Conservation (phyloP, 768 basidiomycete genomes). For the Obba rivulosa region DNA sequence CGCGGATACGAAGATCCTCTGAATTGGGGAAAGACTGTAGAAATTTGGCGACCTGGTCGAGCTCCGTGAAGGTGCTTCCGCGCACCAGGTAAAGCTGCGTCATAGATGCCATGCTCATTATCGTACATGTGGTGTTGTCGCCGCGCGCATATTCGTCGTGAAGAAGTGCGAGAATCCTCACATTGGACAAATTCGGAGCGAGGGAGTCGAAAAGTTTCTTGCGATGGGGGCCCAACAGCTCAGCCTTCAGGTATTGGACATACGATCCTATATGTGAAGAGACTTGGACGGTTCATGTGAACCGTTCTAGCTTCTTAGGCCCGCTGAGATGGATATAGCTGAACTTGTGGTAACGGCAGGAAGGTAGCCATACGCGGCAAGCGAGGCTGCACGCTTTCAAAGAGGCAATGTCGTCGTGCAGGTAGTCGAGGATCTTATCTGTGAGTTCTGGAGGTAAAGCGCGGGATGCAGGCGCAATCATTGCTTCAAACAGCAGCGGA, state of each 20-base stretch:
- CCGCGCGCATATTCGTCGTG: conserved; percentile 3
- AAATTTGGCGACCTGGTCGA: conserved; percentile 19
- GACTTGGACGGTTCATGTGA: conserved; percentile 12
- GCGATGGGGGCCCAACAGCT: neutral
- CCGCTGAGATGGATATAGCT: conserved; percentile 8
- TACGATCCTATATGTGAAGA: conserved; percentile 16
- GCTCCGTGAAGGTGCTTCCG: conserved; percentile 17
- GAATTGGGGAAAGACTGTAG: conserved; percentile 17
- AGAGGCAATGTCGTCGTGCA: conserved; percentile 5
- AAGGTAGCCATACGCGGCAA: conserved; percentile 9
- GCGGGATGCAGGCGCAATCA: too few relatives aligned
- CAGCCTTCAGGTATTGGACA: conserved; percentile 14
- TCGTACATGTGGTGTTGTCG: neutral
- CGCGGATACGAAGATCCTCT: conserved; percentile 11
- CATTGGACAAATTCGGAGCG: conserved; percentile 6
- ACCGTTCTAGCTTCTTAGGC: conserved; percentile 1
- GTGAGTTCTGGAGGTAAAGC: conserved; percentile 33
- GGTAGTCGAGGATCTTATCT: conserved; percentile 17
- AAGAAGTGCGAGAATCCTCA: conserved; percentile 7
- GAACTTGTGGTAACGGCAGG: conserved; percentile 12
- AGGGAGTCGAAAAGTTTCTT: conserved; percentile 1
- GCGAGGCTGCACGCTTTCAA: conserved; percentile 10
- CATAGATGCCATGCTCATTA: conserved; percentile 7
- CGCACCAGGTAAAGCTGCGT: conserved; percentile 15
- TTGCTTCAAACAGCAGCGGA: too few relatives aligned